These are phyloP conservation scores for Arthrobotrys megalospora DNA, from an alignment of 2,329 filamentous ascomycete species.

Conservation along the genomic window DNA sequence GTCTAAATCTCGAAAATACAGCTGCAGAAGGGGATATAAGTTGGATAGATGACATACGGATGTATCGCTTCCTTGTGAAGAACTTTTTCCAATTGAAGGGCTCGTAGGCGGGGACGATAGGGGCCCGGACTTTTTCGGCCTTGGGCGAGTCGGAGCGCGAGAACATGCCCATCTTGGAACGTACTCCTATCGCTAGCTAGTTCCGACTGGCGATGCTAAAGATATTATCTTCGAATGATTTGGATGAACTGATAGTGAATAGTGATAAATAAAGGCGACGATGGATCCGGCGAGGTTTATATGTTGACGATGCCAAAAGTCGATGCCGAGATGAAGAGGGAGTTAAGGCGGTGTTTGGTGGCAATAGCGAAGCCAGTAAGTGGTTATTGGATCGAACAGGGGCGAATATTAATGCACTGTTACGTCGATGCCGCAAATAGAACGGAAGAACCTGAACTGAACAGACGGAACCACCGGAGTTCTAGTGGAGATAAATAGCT, in stretches of 20 bases:
- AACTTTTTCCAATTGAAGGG: slow-evolving; percentile 57
- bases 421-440: no score
- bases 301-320: background rate
- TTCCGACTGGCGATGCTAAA: background rate
- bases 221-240: background rate
- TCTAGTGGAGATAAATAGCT: background rate
- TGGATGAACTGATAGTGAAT: background rate
- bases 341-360: slow-evolving; percentile 14
- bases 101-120: slow-evolving; percentile 45
- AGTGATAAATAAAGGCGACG: background rate
- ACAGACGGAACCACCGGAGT: background rate
- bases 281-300: background rate
- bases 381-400: background rate
- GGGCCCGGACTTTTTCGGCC: slow-evolving; percentile 27
- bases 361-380: background rate
- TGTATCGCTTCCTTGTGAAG: slow-evolving; percentile 52
- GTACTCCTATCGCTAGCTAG: background rate
- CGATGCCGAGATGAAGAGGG: background rate
- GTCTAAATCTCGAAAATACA: background rate
- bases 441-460: background rate
- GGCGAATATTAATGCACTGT: no score
- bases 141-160: slow-evolving; percentile 27
- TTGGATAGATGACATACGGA: slow-evolving; percentile 42
- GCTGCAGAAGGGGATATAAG: background rate
- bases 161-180: slow-evolving; percentile 34